Conservation (phyloP, 2,329 filamentous ascomycete genomes). For the Arthrocladium fulminans region DNA sequence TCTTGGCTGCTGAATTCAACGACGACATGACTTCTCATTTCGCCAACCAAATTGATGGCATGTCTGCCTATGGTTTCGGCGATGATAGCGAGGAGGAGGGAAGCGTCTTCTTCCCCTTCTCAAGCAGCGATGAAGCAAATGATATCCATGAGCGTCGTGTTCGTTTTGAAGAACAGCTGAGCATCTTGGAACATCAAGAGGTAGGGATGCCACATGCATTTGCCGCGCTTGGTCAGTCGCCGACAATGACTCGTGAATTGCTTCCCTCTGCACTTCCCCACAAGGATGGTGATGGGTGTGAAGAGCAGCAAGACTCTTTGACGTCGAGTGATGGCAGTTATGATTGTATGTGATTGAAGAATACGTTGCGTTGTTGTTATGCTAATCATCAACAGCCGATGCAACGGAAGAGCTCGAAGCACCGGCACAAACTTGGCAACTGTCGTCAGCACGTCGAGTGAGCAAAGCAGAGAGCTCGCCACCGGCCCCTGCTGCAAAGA, state of each 20-base stretch:
- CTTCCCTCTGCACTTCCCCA: constrained; percentile 22
- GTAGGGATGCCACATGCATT: constrained; percentile 11
- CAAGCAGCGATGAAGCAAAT: constrained; percentile 27
- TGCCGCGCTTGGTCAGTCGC: constrained; percentile 19
- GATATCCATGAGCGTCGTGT: constrained; percentile 51
- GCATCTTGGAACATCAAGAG: neutral
- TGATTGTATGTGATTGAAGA: constrained; percentile 7
- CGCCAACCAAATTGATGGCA: constrained; percentile 23
- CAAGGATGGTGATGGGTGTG: constrained; percentile 28
- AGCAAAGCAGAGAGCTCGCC: constrained; percentile 31
- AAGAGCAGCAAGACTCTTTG: constrained; percentile 53
- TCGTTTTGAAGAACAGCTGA: constrained; percentile 48
- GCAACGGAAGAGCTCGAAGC: constrained; percentile 52
- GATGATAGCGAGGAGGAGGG: constrained; percentile 31
- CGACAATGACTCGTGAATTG: constrained; percentile 21
- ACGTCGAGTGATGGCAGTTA: constrained; percentile 30
- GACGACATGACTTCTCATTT: constrained; percentile 19
- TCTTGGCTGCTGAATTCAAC: constrained; percentile 28
- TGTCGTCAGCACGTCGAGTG: neutral
- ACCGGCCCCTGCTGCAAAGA: constrained; percentile 19
- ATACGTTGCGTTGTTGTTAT: constrained; percentile 8
- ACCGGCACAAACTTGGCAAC: constrained; percentile 5
- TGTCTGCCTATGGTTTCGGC: constrained; percentile 24
- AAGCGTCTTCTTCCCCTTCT: constrained; percentile 20
- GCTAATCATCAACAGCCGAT: constrained; percentile 36